phyloP scores from a whole-genome alignment of 148 eudicot genomes.

The Fagopyrum esculentum region DNA sequence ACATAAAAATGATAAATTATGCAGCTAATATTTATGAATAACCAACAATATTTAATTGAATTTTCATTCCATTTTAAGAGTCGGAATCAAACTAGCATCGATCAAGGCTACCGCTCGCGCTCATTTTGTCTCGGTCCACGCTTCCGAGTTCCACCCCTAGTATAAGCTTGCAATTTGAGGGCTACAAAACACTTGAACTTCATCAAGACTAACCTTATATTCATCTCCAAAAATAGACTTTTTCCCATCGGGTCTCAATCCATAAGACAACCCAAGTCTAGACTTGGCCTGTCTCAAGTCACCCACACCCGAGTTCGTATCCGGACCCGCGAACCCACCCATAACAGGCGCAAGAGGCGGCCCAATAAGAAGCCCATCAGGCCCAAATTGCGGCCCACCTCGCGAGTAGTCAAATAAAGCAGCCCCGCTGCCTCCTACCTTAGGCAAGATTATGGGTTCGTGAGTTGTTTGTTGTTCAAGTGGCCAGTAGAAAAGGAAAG shows the following conservation, averaged over 20 bases:
- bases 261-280: slow-evolving; percentile 75
- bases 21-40: too few relatives aligned
- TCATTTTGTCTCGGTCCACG: too few relatives aligned
- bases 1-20: too few relatives aligned
- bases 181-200: slow-evolving; percentile 77
- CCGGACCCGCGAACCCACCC: slow-evolving; percentile 76
- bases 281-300: slow-evolving; percentile 86
- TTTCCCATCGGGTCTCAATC: slow-evolving; percentile 77
- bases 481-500: slow-evolving; percentile 84
- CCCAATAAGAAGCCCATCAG: slow-evolving; percentile 80
- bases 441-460: slow-evolving; percentile 52
- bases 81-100: too few relatives aligned
- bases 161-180: slow-evolving; percentile 78
- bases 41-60: too few relatives aligned
- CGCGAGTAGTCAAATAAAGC: slow-evolving; percentile 84
- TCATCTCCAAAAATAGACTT: slow-evolving; percentile 81
- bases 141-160: slow-evolving; percentile 13
- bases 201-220: slow-evolving; percentile 41
- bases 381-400: slow-evolving; percentile 83
- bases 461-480: slow-evolving; percentile 19
- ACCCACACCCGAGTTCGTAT: slow-evolving; percentile 70
- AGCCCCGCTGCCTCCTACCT: slow-evolving; percentile 85
- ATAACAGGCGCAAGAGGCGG: slow-evolving; percentile 73
- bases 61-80: too few relatives aligned
- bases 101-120: too few relatives aligned